These are phyloP conservation scores for Ilyonectria mors-panacis DNA, from an alignment of 2,329 filamentous ascomycete genomes.

Conservation along the genomic window DNA sequence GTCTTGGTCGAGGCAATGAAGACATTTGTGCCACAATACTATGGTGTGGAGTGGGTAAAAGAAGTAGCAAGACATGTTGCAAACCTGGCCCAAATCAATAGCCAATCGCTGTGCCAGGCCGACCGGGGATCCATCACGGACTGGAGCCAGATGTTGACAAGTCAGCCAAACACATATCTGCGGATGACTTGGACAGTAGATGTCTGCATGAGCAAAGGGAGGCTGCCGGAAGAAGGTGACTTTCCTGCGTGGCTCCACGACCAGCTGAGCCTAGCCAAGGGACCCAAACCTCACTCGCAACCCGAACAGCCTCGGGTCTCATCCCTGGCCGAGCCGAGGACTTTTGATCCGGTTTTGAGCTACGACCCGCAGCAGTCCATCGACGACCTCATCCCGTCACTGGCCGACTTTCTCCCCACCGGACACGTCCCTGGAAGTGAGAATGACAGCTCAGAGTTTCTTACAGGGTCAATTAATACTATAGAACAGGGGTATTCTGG, in stretches of 20 bases:
- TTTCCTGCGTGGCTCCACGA: conserved; percentile 1
- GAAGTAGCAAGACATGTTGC: conserved; percentile 4
- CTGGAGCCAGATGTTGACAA: conserved; percentile 1
- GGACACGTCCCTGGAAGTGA: too few relatives aligned
- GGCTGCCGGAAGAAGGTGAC: conserved; percentile 3
- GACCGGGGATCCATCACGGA: neutral
- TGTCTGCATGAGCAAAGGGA: conserved; percentile 4
- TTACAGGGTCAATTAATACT: too few relatives aligned
- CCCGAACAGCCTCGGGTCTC: neutral
- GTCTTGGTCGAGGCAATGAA: neutral
- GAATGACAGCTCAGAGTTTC: too few relatives aligned
- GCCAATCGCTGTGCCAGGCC: neutral
- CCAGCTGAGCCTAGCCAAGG: neutral
- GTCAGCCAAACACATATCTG: neutral
- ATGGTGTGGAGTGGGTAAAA: conserved; percentile 7
- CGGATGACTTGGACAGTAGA: conserved; percentile 8
- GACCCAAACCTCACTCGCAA: neutral
- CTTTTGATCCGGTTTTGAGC: neutral
- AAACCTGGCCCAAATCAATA: neutral
- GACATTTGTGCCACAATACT: neutral
- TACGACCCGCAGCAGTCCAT: neutral
- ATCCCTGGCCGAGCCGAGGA: neutral
- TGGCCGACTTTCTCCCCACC: too few relatives aligned
- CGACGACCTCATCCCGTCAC: too few relatives aligned
- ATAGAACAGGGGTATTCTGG: too few relatives aligned